phyloP scores from a whole-genome alignment of 805 yeast species.

The Starmera amethionina region DNA sequence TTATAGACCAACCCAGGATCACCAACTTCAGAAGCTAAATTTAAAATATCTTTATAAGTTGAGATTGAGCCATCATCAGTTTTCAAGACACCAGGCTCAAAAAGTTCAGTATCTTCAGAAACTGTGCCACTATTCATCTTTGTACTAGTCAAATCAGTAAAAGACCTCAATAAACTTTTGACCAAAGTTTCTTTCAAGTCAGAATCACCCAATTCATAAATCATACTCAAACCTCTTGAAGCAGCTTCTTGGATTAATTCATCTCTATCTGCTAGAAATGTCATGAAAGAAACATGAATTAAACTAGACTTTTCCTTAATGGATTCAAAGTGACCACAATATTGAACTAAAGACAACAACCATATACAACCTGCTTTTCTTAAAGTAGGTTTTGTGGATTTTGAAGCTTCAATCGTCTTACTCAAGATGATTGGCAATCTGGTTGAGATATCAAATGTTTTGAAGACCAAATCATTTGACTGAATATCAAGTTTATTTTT shows the following conservation, averaged over 20 bases:
- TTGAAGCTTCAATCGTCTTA: constrained; percentile 40
- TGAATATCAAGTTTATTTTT: constrained; percentile 45
- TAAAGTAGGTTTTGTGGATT: constrained; percentile 61
- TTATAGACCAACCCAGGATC: constrained; percentile 91
- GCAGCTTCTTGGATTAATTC: constrained; percentile 91
- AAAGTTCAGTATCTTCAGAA: constrained; percentile 71
- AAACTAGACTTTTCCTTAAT: constrained; percentile 37
- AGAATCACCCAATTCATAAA: constrained; percentile 67
- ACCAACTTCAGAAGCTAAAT: constrained; percentile 87
- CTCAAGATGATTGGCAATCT: constrained; percentile 28
- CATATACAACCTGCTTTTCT: constrained; percentile 78
- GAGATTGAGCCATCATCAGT: constrained; percentile 83
- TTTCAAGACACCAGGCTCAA: constrained; percentile 71
- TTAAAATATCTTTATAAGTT: constrained; percentile 84
- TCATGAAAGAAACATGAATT: constrained; percentile 69
- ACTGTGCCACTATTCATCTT: constrained; percentile 54
- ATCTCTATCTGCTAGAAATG: constrained; percentile 69
- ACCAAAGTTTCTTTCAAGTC: constrained; percentile 66
- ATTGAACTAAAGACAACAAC: constrained; percentile 73
- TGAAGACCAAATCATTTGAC: constrained; percentile 14
- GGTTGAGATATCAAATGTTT: constrained; percentile 5
- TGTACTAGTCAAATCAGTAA: constrained; percentile 53
- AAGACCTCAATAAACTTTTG: constrained; percentile 61
- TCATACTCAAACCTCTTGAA: constrained; percentile 72
- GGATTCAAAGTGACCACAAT: constrained; percentile 40